Evolutionary conservation across 805 yeast species (phyloP).

Genomic region (Naumovozyma baii): DNA sequence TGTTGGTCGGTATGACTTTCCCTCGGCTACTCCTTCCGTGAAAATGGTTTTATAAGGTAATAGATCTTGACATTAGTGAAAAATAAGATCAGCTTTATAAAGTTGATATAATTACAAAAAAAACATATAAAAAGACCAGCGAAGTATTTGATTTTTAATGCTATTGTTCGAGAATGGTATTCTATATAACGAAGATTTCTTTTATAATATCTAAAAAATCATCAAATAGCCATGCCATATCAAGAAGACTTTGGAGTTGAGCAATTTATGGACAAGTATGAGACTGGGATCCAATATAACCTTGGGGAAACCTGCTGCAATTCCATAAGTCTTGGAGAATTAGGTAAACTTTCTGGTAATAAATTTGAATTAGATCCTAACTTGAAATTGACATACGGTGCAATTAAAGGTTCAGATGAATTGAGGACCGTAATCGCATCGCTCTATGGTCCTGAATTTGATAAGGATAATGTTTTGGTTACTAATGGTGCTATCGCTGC

Average conservation of each 20-base stretch:
- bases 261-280: constrained; percentile 45
- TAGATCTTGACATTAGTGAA: not conserved
- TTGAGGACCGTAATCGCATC: constrained; percentile 32
- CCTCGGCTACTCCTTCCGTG: too few relatives aligned
- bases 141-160: too few relatives aligned
- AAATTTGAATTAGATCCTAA: constrained; percentile 18
- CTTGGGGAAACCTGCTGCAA: constrained; percentile 46
- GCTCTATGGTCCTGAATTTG: constrained; percentile 26
- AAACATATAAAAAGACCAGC: too few relatives aligned
- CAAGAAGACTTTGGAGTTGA: constrained; percentile 43
- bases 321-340: constrained; percentile 35
- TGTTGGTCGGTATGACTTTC: too few relatives aligned
- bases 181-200: too few relatives aligned
- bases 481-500: constrained; percentile 52
- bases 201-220: too few relatives aligned
- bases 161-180: too few relatives aligned
- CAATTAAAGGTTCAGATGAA: constrained; percentile 37
- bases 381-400: constrained; percentile 36
- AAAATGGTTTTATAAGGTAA: not conserved
- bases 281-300: constrained; percentile 32
- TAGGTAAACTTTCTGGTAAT: constrained; percentile 27
- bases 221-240: constrained; percentile 28
- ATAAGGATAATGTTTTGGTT: constrained; percentile 34
- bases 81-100: too few relatives aligned
- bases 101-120: too few relatives aligned